Conservation (phyloP, 305 asterid species). For the Fraxinus albicans region DNA sequence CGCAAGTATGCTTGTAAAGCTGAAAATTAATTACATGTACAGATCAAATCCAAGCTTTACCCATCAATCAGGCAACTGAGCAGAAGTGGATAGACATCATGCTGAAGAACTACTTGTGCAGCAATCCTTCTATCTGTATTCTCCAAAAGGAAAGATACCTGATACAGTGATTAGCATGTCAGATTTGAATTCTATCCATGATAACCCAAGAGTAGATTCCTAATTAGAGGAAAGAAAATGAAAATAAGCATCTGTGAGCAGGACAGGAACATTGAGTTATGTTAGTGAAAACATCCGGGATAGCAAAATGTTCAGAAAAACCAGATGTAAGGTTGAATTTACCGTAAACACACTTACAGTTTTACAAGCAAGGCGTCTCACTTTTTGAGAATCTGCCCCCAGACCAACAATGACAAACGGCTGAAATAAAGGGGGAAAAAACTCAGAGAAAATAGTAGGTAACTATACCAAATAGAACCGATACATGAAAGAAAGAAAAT, state of each 20-base stretch:
- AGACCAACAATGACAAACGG: conserved; percentile 73
- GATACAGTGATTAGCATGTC: conserved; percentile 29
- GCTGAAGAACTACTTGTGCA: conserved; percentile 47
- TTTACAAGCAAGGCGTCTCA: conserved; percentile 70
- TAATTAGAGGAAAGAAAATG: neutral
- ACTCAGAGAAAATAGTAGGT: conserved; percentile 21
- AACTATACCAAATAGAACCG: neutral
- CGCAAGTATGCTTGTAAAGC: neutral
- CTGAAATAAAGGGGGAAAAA: conserved; percentile 43
- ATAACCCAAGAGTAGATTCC: neutral
- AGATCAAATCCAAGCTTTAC: conserved; percentile 37
- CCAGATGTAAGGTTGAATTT: neutral
- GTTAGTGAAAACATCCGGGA: neutral
- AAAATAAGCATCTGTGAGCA: neutral
- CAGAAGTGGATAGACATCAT: conserved; percentile 63
- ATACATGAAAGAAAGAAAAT: neutral
- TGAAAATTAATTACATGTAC: conserved; percentile 1
- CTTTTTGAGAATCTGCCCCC: conserved; percentile 75
- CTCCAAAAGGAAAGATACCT: conserved; percentile 74
- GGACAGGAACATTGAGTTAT: neutral
- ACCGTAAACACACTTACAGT: conserved; percentile 47
- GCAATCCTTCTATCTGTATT: conserved; percentile 55
- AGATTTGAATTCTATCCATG: conserved; percentile 13
- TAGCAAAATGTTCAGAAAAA: conserved; percentile 20
- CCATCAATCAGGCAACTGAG: conserved; percentile 83